phyloP scores from a whole-genome alignment of 2,329 filamentous ascomycete species.

The Claviceps sp. region DNA sequence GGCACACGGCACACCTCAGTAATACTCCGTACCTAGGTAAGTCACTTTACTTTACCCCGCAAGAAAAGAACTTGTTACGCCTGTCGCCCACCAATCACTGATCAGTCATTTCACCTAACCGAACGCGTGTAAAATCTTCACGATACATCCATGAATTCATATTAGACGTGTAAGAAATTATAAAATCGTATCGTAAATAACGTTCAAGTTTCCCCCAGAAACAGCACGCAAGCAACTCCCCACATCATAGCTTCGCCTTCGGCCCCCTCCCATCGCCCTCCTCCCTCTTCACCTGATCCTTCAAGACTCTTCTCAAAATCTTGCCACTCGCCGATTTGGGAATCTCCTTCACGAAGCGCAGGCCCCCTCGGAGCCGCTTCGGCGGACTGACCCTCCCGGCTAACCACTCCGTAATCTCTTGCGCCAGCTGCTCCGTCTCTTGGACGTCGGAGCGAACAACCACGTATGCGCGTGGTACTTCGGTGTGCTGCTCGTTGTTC shows the following conservation, averaged over 20 bases:
- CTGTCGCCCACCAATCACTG: too few species aligned
- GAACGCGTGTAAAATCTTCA: too few species aligned
- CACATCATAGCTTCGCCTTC: constrained; percentile 23
- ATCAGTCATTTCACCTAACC: too few species aligned
- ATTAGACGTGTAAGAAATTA: too few species aligned
- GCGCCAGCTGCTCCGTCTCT: constrained; percentile 18
- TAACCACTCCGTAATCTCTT: constrained; percentile 24
- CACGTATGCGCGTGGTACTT: constrained; percentile 45
- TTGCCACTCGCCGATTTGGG: constrained; percentile 53
- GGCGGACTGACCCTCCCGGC: constrained; percentile 48
- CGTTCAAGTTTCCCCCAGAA: background rate
- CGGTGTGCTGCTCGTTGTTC: constrained; percentile 47
- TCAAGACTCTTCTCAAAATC: constrained; percentile 35
- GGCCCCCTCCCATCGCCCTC: constrained; percentile 13
- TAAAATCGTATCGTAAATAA: too few species aligned
- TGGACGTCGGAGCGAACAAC: constrained; percentile 23
- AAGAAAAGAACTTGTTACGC: too few species aligned
- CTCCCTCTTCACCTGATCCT: constrained; percentile 26
- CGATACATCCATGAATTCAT: too few species aligned
- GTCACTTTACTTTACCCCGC: too few species aligned
- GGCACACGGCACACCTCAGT: too few species aligned
- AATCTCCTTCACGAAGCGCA: constrained; percentile 52
- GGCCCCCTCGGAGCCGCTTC: constrained; percentile 59
- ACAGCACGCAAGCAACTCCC: background rate
- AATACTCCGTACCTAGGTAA: too few species aligned